phyloP scores from a whole-genome alignment of 1,284 basidiomycete species.

The Ceratobasidium sp. region DNA sequence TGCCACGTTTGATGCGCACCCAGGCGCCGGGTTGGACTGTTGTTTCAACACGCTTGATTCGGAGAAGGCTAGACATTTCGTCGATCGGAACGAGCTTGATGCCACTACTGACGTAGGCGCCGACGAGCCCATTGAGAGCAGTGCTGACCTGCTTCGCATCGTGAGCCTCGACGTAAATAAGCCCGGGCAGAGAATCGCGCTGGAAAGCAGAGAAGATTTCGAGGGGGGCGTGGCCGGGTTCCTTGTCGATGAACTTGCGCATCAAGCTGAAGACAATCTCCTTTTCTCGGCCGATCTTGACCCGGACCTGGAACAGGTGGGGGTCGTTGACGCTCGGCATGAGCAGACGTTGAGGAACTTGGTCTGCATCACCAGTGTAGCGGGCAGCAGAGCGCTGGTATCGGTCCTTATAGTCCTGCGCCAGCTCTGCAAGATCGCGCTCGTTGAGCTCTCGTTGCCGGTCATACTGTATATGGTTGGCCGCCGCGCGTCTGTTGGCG shows the following conservation, averaged over 20 bases:
- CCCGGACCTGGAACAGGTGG: constrained; percentile 94
- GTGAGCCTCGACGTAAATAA: constrained; percentile 96
- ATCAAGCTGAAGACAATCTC: constrained; percentile 95
- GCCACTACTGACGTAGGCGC: constrained; percentile 88
- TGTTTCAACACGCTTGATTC: constrained; percentile 94
- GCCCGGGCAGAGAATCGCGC: constrained; percentile 93
- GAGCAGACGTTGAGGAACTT: constrained; percentile 93
- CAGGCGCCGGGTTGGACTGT: constrained; percentile 90
- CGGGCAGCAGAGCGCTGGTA: constrained; percentile 78
- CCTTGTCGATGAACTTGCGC: constrained; percentile 88
- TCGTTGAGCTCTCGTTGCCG: constrained; percentile 84
- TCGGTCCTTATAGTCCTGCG: constrained; percentile 85
- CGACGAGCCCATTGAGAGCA: constrained; percentile 91
- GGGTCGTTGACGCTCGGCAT: constrained; percentile 99
- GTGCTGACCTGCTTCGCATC: constrained; percentile 88
- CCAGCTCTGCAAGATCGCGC: constrained; percentile 88
- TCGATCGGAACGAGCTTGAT: constrained; percentile 94
- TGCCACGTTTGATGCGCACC: constrained; percentile 95
- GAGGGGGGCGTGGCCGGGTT: constrained; percentile 82
- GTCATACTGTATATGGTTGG: constrained; percentile 85
- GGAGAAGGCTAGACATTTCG: constrained; percentile 97
- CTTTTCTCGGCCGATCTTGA: constrained; percentile 94
- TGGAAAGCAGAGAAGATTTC: constrained; percentile 94
- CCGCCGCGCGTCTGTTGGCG: constrained; percentile 66
- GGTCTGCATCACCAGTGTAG: constrained; percentile 92